These are phyloP conservation scores for Termitomyces sp. DNA, from an alignment of 768 basidiomycete genomes.

Conservation along the genomic window DNA sequence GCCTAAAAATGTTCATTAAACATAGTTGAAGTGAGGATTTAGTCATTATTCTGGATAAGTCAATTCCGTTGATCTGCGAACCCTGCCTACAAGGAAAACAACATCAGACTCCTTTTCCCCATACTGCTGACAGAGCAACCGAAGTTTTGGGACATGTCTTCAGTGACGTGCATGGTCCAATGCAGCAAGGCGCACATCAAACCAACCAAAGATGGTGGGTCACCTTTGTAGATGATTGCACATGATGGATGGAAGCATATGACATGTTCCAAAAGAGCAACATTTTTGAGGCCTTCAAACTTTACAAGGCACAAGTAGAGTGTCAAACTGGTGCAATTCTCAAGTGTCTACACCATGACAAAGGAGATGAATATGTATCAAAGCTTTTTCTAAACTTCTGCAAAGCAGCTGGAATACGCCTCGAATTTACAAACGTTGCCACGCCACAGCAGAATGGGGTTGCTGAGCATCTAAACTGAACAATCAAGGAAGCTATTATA, in stretches of 20 bases:
- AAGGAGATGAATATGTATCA: neutral
- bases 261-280: neutral
- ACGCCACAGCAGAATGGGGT: conserved; percentile 34
- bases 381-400: neutral
- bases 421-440: neutral
- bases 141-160: neutral
- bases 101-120: neutral
- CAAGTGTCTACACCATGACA: neutral
- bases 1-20: neutral
- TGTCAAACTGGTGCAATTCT: neutral
- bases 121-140: neutral
- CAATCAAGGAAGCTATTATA: conserved; percentile 25
- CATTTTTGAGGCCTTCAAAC: neutral
- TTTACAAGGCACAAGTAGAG: neutral
- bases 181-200: neutral
- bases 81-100: neutral
- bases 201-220: neutral
- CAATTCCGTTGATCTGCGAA: neutral
- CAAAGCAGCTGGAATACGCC: neutral
- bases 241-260: neutral
- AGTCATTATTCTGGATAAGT: neutral
- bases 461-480: conserved; percentile 33
- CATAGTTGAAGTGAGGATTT: neutral
- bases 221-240: neutral
- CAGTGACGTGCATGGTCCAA: neutral